Base-by-base conservation (phyloP, 2,329 filamentous ascomycete genomes). In the Magnaporthales sp. region DNA sequence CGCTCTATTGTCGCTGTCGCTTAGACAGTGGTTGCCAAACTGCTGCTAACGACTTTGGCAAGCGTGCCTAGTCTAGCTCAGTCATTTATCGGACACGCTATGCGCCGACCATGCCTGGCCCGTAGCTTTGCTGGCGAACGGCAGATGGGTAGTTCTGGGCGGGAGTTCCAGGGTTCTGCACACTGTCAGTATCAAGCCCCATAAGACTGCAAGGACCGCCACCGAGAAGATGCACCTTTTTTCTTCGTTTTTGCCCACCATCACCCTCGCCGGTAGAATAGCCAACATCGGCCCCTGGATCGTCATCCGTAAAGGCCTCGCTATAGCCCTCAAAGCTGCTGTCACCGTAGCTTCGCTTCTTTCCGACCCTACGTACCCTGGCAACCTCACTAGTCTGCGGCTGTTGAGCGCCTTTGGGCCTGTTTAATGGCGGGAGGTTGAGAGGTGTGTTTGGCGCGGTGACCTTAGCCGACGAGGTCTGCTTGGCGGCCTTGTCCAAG, bases 321-420 rank as follows among this genome's bases (percentile, higher is more conserved):
- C 86, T 85, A 72, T 93, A 93, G 58, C 91, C 90, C 72, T 90
- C 87, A 73, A 86, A 93, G 72, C 88, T 91, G 71, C 83, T 85
- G 70, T 93, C 91, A 54, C 89, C 87, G 74, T 93, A 93, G 69
- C 88, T 86, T 63, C 91, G 84, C 81, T 93, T 93, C 80, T 90
- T 91, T 69, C 86, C 83, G 66, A 82, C 80, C 63, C 91, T 84
- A 71, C 89, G 87, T 38, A 89, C 86, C 66, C 90, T 82, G 54
- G 80, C 76, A 11, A 78, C 76, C 66, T 85, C 82, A 32, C 81
- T 76, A n/a, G 74, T 77, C 30, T 77, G 72, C 26, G 75, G 68
- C 56, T 78, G 77, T 63, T 73, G 77, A 66, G 73, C 76, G 31
- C 71, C 73, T 74, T 81, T 82, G 66, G 77, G 71, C 29, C 80